phyloP scores from a whole-genome alignment of 2,329 filamentous ascomycete genomes.

The Nothophoma quercina region DNA sequence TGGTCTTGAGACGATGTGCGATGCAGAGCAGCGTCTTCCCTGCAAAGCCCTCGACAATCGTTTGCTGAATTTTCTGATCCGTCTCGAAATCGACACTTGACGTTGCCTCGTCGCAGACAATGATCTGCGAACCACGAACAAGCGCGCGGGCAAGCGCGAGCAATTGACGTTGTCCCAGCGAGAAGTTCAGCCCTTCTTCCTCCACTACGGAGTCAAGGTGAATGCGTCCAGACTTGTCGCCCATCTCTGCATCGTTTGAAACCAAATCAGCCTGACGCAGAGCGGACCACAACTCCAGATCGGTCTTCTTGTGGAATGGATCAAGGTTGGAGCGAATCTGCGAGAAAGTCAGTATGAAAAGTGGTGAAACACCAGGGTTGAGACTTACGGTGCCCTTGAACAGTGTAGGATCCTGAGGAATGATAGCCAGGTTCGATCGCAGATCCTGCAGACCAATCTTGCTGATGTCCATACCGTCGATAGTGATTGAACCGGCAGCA shows the following conservation, averaged over 20 bases:
- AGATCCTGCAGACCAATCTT: slow-evolving; percentile 78
- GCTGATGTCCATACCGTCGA: slow-evolving; percentile 66
- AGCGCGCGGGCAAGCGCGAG: slow-evolving; percentile 83
- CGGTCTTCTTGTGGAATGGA: slow-evolving; percentile 79
- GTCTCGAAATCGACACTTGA: slow-evolving; percentile 87
- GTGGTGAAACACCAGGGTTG: too few relatives aligned
- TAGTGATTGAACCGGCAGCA: slow-evolving; percentile 56
- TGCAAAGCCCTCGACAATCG: slow-evolving; percentile 83
- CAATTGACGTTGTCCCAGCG: slow-evolving; percentile 90
- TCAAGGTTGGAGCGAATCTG: slow-evolving; percentile 77
- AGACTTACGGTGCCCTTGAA: slow-evolving; percentile 73
- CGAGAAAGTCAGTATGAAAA: background rate
- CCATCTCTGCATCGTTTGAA: slow-evolving; percentile 54
- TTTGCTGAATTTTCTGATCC: slow-evolving; percentile 82
- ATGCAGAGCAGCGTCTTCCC: slow-evolving; percentile 92
- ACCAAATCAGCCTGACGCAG: slow-evolving; percentile 80
- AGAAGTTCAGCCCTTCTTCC: slow-evolving; percentile 97
- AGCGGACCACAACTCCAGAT: slow-evolving; percentile 79
- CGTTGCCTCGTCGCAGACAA: slow-evolving; percentile 96
- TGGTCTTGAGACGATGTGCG: slow-evolving; percentile 89
- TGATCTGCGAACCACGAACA: slow-evolving; percentile 86
- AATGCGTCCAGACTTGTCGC: slow-evolving; percentile 66
- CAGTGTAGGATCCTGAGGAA: slow-evolving; percentile 83
- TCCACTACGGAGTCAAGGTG: slow-evolving; percentile 86
- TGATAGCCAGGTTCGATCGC: slow-evolving; percentile 79